Evolutionary conservation across 176 grass and related monocot species (phyloP).

Genomic region (Pontederia paniculata): DNA sequence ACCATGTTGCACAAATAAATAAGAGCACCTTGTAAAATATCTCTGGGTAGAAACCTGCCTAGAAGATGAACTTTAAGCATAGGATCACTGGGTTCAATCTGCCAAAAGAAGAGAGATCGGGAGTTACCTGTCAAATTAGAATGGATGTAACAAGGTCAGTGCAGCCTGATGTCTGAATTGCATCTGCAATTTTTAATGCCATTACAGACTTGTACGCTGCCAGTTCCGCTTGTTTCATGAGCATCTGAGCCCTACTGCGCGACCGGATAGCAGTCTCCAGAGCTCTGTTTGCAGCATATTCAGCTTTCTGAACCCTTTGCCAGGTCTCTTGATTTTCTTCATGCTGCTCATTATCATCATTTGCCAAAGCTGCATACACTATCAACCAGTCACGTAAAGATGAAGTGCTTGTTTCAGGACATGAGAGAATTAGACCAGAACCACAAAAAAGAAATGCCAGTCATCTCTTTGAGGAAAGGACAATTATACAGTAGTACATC

Average conservation of each 20-base stretch:
- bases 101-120: neutral
- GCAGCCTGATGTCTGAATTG: constrained; percentile 21
- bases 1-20: neutral
- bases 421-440: too few species aligned
- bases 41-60: neutral
- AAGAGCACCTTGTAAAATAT: neutral
- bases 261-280: constrained; percentile 28
- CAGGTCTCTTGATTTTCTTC: constrained; percentile 39
- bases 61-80: neutral
- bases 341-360: neutral
- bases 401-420: too few species aligned
- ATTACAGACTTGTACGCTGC: constrained; percentile 44
- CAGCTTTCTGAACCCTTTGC: constrained; percentile 50
- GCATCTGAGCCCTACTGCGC: constrained; percentile 39
- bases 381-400: too few species aligned
- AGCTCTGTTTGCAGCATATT: constrained; percentile 37
- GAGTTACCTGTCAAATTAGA: constrained; percentile 21
- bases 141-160: constrained; percentile 25
- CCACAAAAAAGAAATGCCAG: too few species aligned
- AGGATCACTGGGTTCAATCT: neutral
- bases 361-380: too few species aligned
- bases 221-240: constrained; percentile 46
- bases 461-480: too few species aligned
- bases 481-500: too few species aligned
- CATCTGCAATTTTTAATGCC: constrained; percentile 41